Percentiles rank a stretch among this genome's conserved stretches.
Conservation (phyloP, 495 filamentous ascomycete species). For the Penicillium chermesinum region DNA sequence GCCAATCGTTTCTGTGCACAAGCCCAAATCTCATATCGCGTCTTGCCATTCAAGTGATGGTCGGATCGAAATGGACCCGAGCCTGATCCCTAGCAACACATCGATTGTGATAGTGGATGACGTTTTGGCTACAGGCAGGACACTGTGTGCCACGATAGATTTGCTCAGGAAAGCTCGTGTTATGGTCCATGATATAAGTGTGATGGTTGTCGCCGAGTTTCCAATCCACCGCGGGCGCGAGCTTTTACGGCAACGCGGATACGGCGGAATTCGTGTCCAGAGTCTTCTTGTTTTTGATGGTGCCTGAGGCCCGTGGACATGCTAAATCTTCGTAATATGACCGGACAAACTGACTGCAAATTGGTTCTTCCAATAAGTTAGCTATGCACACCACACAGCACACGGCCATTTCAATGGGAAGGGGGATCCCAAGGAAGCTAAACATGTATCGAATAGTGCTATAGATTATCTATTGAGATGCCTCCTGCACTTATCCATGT, state of each 20-base stretch:
- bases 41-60: conserved; percentile 32
- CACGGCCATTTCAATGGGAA: too few relatives aligned
- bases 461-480: too few relatives aligned
- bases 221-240: conserved; percentile 54
- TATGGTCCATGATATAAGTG: conserved; percentile 34
- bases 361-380: too few relatives aligned
- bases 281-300: conserved; percentile 53
- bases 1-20: conserved; percentile 49
- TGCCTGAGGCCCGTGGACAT: neutral
- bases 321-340: too few relatives aligned
- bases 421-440: too few relatives aligned
- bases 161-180: conserved; percentile 47
- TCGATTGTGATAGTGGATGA: conserved; percentile 60
- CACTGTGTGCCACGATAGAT: conserved; percentile 53
- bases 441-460: too few relatives aligned
- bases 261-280: conserved; percentile 52
- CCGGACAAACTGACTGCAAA: too few relatives aligned
- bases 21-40: conserved; percentile 53
- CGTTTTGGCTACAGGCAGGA: conserved; percentile 56
- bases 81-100: conserved; percentile 38
- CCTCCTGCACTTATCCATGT: too few relatives aligned
- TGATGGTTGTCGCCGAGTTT: conserved; percentile 60
- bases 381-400: too few relatives aligned
- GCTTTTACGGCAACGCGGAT: conserved; percentile 47
- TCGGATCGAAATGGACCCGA: conserved; percentile 48